Percentiles rank a stretch among this genome's conserved stretches.
Evolutionary conservation across 257 asterid genomes (phyloP).

Genomic region (Scutellaria galericulata): DNA sequence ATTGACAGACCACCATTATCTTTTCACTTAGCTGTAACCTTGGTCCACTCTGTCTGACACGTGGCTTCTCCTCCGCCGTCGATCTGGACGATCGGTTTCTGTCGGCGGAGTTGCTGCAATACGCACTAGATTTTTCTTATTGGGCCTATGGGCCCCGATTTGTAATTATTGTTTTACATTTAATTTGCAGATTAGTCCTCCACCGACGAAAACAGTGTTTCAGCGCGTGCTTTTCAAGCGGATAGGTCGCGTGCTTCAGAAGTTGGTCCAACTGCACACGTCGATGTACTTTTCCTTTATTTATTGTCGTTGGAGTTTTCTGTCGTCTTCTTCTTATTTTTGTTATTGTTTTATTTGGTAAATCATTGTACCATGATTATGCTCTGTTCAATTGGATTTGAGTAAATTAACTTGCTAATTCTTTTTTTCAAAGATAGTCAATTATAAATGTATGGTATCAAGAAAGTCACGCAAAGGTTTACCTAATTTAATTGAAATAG

Average conservation of each 20-base stretch:
- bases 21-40: conserved; percentile 37
- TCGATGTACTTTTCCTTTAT: conserved; percentile 8
- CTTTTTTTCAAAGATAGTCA: too few species aligned
- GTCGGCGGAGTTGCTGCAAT: conserved; percentile 38
- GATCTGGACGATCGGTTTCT: conserved; percentile 39
- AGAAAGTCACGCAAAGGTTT: too few species aligned
- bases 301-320: neutral
- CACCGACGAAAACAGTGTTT: conserved; percentile 39
- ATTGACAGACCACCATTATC: conserved; percentile 42
- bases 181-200: neutral
- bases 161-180: neutral
- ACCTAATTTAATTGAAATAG: too few species aligned
- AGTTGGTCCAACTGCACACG: conserved; percentile 3
- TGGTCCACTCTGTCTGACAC: conserved; percentile 34
- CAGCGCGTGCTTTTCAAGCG: conserved; percentile 22
- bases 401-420: too few species aligned
- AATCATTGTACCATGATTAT: neutral
- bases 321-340: neutral
- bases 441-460: too few species aligned
- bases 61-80: conserved; percentile 35
- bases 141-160: conserved; percentile 35
- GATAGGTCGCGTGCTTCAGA: neutral
- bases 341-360: neutral
- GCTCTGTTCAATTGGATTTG: too few species aligned
- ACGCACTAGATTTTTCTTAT: conserved; percentile 23